A percentile compares a stretch with the other conserved stretches of the same genome.
Conservation (phyloP, 768 basidiomycete genomes). For the Terana coerulea region DNA sequence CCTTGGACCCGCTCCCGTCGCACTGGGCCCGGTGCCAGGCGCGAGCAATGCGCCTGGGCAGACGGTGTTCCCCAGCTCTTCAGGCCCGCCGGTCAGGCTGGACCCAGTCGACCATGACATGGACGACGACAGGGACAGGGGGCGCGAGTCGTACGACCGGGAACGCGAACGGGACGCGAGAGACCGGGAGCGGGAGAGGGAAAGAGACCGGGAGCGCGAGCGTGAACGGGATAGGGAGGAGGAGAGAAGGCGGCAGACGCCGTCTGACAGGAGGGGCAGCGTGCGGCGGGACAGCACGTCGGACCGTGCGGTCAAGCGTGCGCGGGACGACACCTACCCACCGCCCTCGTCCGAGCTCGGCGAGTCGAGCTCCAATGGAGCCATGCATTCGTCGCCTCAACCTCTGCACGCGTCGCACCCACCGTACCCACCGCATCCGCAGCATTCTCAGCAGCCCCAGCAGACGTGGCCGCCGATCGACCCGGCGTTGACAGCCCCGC, state of each 20-base stretch:
- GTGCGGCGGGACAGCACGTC: slow-evolving; percentile 16
- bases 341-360: slow-evolving; percentile 18
- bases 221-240: slow-evolving; percentile 4
- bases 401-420: slow-evolving; percentile 14
- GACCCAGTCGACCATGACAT: slow-evolving; percentile 14
- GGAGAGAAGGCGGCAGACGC: not conserved
- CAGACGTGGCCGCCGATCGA: slow-evolving; percentile 16
- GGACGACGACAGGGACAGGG: slow-evolving; percentile 18
- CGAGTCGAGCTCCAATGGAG: slow-evolving; percentile 8
- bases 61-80: slow-evolving; percentile 14
- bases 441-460: slow-evolving; percentile 13
- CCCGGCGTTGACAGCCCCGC: slow-evolving; percentile 27
- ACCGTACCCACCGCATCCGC: slow-evolving; percentile 22
- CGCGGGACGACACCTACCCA: slow-evolving; percentile 26
- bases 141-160: slow-evolving; percentile 15
- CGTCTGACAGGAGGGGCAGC: slow-evolving; percentile 7
- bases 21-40: slow-evolving; percentile 19
- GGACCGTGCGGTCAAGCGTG: slow-evolving; percentile 22
- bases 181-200: slow-evolving; percentile 12
- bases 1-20: not conserved
- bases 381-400: slow-evolving; percentile 7
- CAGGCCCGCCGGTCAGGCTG: slow-evolving; percentile 11
- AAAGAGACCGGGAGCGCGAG: slow-evolving; percentile 17
- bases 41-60: slow-evolving; percentile 1
- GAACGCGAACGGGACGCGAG: slow-evolving; percentile 13